A percentile compares a stretch with the other conserved stretches of the same genome.
phyloP scores from a whole-genome alignment of 2,329 filamentous ascomycete species.

The Sclerotinia glacialis region DNA sequence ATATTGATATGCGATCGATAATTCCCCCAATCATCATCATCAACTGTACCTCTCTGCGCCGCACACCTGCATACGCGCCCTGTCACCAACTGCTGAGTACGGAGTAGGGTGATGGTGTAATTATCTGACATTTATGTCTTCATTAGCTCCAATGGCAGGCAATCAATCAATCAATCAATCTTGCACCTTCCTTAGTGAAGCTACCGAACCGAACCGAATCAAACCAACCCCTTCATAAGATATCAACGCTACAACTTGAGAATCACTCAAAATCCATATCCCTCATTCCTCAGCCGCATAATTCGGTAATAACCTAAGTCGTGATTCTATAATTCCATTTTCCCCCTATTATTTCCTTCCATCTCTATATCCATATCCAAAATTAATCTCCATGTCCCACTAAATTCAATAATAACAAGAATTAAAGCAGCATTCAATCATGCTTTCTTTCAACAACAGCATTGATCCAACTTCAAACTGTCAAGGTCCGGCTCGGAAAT shows the following conservation, averaged over 20 bases:
- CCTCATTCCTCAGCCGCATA: not conserved
- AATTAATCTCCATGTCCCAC: no score
- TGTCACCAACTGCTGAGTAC: not conserved
- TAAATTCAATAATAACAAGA: no score
- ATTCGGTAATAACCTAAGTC: not conserved
- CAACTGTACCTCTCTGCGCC: not conserved
- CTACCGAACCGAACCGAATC: not conserved
- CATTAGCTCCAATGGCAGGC: no score
- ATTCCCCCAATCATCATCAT: not conserved
- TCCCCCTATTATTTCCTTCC: not conserved
- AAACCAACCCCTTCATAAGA: no score
- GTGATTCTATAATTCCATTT: not conserved
- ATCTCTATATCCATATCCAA: no score
- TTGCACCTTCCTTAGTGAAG: not conserved
- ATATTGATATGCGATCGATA: not conserved
- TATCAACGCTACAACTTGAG: not conserved
- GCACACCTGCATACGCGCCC: not conserved
- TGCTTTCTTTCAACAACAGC: not conserved
- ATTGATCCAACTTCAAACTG: no score
- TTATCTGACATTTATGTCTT: not conserved
- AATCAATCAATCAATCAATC: not conserved
- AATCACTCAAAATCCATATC: not conserved
- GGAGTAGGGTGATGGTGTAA: no score
- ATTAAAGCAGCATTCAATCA: not conserved
- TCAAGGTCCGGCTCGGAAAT: not conserved